Evolutionary conservation across 805 yeast species (phyloP).

Genomic region (Cyberlindnera mycetangii): DNA sequence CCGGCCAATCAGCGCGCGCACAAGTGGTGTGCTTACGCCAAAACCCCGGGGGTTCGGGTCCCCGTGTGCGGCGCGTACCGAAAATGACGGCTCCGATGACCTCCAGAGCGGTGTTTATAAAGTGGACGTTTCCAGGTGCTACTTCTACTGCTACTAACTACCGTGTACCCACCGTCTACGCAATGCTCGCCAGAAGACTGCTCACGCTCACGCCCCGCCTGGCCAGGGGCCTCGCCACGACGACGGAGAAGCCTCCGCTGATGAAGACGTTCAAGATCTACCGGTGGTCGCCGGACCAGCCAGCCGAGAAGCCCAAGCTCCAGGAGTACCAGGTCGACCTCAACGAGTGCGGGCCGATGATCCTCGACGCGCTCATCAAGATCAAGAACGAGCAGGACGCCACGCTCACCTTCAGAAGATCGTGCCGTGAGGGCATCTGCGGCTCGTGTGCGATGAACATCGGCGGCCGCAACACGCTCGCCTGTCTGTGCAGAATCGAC

Average conservation of each 20-base stretch:
- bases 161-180: background rate
- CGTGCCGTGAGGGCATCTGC: conserved; percentile 99
- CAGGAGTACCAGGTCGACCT: conserved; percentile 82
- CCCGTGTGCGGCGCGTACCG: conserved; percentile 2
- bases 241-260: conserved; percentile 52
- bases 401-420: conserved; percentile 93
- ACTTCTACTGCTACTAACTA: background rate
- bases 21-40: conserved; percentile 16
- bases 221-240: conserved; percentile 29
- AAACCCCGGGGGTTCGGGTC: conserved; percentile 12
- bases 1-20: conserved; percentile 17
- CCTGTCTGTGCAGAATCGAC: conserved; percentile 94
- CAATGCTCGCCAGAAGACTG: conserved; percentile 6
- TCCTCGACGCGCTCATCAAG: conserved; percentile 88
- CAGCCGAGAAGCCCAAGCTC: conserved; percentile 86
- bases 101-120: background rate
- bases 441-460: conserved; percentile 99
- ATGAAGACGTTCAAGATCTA: conserved; percentile 86
- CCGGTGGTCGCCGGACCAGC: conserved; percentile 98
- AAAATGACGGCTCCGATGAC: conserved; percentile 23
- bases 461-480: conserved; percentile 95
- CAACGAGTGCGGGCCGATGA: conserved; percentile 96
- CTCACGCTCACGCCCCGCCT: background rate
- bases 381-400: conserved; percentile 97
- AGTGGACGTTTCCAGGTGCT: background rate